Evolutionary conservation across 352 stramenopile genomes (phyloP).

Genomic region (Phytopythium vexans): DNA sequence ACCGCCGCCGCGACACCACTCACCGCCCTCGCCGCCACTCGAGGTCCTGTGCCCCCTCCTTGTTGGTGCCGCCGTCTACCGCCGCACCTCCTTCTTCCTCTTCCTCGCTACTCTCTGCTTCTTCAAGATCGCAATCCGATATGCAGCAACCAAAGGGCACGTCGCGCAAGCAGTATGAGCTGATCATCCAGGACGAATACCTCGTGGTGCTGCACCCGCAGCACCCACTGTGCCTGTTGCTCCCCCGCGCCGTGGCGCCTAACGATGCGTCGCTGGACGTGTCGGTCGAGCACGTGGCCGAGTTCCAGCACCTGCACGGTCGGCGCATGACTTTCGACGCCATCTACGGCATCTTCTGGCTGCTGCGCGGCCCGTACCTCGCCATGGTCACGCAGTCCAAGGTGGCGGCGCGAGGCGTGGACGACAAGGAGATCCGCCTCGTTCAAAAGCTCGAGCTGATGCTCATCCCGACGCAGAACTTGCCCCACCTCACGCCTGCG

Average conservation of each 20-base stretch:
- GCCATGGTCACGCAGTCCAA: constrained; percentile 72
- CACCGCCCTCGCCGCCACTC: background rate
- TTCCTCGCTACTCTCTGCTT: too few relatives aligned
- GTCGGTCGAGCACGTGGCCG: constrained; percentile 53
- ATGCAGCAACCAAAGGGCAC: constrained; percentile 1
- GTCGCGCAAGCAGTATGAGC: constrained; percentile 40
- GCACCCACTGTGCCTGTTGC: constrained; percentile 45
- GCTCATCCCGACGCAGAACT: constrained; percentile 60
- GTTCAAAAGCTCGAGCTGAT: constrained; percentile 63
- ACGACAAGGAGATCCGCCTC: constrained; percentile 48
- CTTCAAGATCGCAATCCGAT: background rate
- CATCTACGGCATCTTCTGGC: constrained; percentile 75
- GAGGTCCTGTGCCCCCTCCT: background rate
- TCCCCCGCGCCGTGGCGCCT: constrained; percentile 27
- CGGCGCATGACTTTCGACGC: constrained; percentile 74
- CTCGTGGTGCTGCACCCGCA: constrained; percentile 53
- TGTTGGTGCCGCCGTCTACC: background rate
- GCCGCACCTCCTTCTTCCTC: background rate
- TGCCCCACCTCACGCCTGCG: constrained; percentile 38
- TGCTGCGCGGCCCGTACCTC: constrained; percentile 67
- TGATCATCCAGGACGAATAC: constrained; percentile 73
- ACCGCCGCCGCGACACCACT: background rate
- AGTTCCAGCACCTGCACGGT: constrained; percentile 64
- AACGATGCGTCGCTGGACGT: constrained; percentile 38
- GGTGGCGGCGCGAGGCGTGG: constrained; percentile 42